A percentile compares a stretch with the other conserved stretches of the same genome.
Evolutionary conservation across 352 stramenopile species (phyloP).

Genomic region (Phytopythium boreale): DNA sequence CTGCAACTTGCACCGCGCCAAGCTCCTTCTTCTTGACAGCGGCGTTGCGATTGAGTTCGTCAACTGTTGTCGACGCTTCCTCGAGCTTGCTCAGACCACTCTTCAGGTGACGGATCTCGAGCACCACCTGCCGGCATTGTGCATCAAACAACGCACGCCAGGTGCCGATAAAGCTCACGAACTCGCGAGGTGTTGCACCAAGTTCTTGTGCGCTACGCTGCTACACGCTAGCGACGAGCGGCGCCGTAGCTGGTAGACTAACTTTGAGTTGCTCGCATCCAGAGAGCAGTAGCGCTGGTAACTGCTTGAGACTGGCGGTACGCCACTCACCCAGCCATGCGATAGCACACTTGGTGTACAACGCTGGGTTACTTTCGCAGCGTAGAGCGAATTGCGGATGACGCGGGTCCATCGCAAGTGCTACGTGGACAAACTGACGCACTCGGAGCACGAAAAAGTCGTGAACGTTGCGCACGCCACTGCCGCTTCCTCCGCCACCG

Average conservation of each 20-base stretch:
- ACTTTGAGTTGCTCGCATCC: slow-evolving; percentile 53
- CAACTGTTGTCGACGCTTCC: slow-evolving; percentile 88
- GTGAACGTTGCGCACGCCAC: slow-evolving; percentile 81
- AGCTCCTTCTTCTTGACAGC: slow-evolving; percentile 90
- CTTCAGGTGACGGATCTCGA: slow-evolving; percentile 88
- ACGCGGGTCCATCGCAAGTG: slow-evolving; percentile 68
- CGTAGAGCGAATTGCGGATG: slow-evolving; percentile 79
- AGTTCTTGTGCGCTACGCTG: slow-evolving; percentile 56
- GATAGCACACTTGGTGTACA: slow-evolving; percentile 91
- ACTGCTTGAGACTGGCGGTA: slow-evolving; percentile 53
- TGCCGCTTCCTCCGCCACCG: slow-evolving; percentile 33
- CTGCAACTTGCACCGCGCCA: slow-evolving; percentile 77
- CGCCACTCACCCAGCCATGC: slow-evolving; percentile 94
- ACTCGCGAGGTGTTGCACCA: slow-evolving; percentile 79
- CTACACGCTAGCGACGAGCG: slow-evolving; percentile 59
- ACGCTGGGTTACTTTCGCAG: slow-evolving; percentile 92
- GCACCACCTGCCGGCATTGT: slow-evolving; percentile 79
- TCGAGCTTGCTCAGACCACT: slow-evolving; percentile 90
- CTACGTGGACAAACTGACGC: slow-evolving; percentile 88
- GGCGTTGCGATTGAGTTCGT: slow-evolving; percentile 88
- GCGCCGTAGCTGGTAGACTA: slow-evolving; percentile 50
- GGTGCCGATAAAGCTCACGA: slow-evolving; percentile 79
- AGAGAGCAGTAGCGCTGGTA: slow-evolving; percentile 72
- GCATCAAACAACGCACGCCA: slow-evolving; percentile 77
- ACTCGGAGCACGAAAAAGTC: slow-evolving; percentile 93